Evolutionary conservation across 192 early-diverging fungal genomes (phyloP), one percentile per base, ranked within the genome.

Genomic region (Coemansia pectinata): DNA sequence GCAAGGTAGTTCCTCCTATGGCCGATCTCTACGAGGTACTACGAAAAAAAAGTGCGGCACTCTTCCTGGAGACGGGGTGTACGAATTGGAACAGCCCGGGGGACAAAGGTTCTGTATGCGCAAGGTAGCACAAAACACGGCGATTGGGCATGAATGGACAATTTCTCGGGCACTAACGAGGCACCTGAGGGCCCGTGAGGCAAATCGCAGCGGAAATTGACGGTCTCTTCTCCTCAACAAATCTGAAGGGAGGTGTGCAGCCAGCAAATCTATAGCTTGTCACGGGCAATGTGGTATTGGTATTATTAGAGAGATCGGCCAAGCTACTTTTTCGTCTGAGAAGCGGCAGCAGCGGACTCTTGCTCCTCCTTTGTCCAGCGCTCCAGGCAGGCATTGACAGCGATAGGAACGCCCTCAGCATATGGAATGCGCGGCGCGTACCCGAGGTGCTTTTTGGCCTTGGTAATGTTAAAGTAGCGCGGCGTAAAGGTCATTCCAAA

Each of bases 381-480:
- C 33, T 76, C 83, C 44, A 85, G 47, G n/a, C 77, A 85, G 17
- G 83, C 74, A 9, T 71, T 57, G 39, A 85, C 83, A 17, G 83
- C 83, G 60, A 80, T 74, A 25, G 74, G 74, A 2, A 79, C 71
- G 15, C 86, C 91, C 76, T 92, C 87, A 58, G 83, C 83, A 41
- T 88, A 67, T 0, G 74, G 55, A 0, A 90, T 74, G 25, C 85
- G 72, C 8, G 91, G 89, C 65, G 74, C 77, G 78, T 92, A 92
- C 2, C 90, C 90, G 36, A 92, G 73, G 15, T 80, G 36, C 63
- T 78, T 87, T 73, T 88, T 92, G 44, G 96, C 95, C 84, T 96
- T 96, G 44, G 74, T 77, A 70, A 95, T 95, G 77, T 95, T 92
- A 74, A 93, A 94, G 79, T 93, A 96, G 47, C 95, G 89, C 62